Percentiles rank a stretch among this genome's conserved stretches.
These are phyloP conservation scores for Ceratobasidium theobromae DNA, from an alignment of 1,284 basidiomycete genomes.

Conservation along the genomic window DNA sequence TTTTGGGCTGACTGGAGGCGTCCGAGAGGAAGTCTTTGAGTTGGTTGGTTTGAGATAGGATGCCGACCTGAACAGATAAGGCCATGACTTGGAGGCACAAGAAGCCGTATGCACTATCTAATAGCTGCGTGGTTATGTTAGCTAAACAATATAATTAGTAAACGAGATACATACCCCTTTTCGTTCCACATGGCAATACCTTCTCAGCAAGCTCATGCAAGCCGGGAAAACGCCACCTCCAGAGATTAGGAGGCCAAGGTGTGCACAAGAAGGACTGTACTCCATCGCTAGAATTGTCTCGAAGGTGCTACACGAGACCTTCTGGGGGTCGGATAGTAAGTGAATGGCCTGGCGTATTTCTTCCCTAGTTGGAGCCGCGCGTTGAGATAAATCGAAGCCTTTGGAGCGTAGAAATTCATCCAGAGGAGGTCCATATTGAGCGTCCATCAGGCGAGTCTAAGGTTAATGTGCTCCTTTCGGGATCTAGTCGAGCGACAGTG, in stretches of 20 bases:
- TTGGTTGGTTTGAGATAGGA: neutral
- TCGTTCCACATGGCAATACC: neutral
- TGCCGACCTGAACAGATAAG: neutral
- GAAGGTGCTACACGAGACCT: neutral
- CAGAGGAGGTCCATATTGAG: too few species aligned
- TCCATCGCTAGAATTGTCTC: neutral
- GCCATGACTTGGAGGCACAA: neutral
- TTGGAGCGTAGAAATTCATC: too few species aligned
- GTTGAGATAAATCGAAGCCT: too few species aligned
- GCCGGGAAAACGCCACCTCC: neutral
- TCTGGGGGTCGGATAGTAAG: neutral
- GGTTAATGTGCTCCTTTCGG: too few species aligned
- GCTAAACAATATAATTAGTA: neutral
- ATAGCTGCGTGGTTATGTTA: neutral
- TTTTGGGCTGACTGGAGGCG: neutral
- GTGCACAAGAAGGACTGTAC: neutral
- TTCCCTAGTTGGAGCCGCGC: neutral
- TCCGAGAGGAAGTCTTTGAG: neutral
- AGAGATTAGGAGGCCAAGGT: neutral
- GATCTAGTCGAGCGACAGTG: too few species aligned
- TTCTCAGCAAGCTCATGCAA: too few species aligned
- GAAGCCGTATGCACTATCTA: neutral
- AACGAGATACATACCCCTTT: neutral
- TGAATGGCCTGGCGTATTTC: neutral
- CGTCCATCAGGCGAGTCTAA: too few species aligned